Evolutionary conservation across 2,329 filamentous ascomycete genomes (phyloP), one percentile per base, ranked within the genome.

Genomic region (Penicillium sp.): DNA sequence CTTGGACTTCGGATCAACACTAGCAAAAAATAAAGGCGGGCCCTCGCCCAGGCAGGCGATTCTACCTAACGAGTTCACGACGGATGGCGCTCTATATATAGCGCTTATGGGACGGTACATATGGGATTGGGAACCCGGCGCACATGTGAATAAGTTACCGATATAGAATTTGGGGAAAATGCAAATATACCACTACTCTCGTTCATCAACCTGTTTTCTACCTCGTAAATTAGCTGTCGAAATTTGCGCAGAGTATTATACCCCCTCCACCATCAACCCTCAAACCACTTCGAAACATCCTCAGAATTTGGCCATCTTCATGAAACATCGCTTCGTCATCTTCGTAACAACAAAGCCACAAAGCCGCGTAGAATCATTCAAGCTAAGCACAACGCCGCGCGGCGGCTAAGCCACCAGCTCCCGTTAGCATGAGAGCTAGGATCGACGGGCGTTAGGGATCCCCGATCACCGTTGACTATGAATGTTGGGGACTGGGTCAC

Each of bases 41-140:
- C 48, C 56, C 56, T 52, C 56, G 56, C 56, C 56, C 56, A 58
- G 56, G 56, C 35, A 58, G 56, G 56, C 56, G 56, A 49, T 58
- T 38, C 26, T 52, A 41, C 35, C 30, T 58, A 35, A 58, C 48
- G 56, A 58, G 23, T 41, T 58, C 56, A 58, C 29, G 56, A 58
- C 47, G 48, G 45, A 58, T 56, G 53, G 35, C 53, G 47, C 48
- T 45, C 38, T 9, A 17, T 35, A 17, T 35, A 21, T 44, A 17
- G 56, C 56, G 56, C 56, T 56, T 9, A 30, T 41, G 35, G 35
- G 35, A 41, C 35, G 56, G 56, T 58, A 51, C 45, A 51, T 58
- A 45, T 52, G 56, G 48, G 48, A 58, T 19, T n/a, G 49, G 51
- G 55, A 57, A 49, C 45, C 45, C 23, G 56, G 56, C 56, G 56